phyloP scores from a whole-genome alignment of 805 yeast species.

The Komagataella ulmi region DNA sequence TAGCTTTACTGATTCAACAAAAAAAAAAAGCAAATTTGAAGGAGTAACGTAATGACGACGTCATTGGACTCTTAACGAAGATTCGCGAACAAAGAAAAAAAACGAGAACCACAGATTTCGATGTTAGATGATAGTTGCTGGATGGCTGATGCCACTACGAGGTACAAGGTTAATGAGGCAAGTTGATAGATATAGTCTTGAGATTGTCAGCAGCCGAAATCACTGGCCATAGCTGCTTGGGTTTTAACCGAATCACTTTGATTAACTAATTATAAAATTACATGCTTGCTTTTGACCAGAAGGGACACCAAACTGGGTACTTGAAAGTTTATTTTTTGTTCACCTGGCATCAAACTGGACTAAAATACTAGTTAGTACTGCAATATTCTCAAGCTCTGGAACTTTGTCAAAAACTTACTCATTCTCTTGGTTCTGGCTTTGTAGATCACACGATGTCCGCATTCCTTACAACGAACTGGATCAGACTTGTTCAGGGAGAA shows the following conservation, averaged over 20 bases:
- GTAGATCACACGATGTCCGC: conserved; percentile 95
- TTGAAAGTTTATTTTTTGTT: conserved; percentile 1
- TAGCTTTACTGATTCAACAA: background rate
- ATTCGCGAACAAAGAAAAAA: background rate
- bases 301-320: too few relatives aligned
- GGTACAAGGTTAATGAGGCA: background rate
- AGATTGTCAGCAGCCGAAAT: background rate
- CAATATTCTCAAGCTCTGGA: background rate
- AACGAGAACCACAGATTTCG: background rate
- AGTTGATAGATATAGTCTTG: background rate
- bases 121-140: background rate
- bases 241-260: background rate
- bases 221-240: background rate
- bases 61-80: background rate
- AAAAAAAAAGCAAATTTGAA: background rate
- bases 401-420: conserved; percentile 33
- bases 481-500: conserved; percentile 84
- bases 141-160: background rate
- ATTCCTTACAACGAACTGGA: conserved; percentile 95
- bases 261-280: too few relatives aligned
- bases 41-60: background rate
- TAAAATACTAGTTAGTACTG: conserved; percentile 1
- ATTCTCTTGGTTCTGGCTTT: conserved; percentile 96
- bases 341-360: conserved; percentile 72
- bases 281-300: background rate